These are phyloP conservation scores for Wickerhamomyces rabaulensis DNA, from an alignment of 805 yeast genomes.

Conservation along the genomic window DNA sequence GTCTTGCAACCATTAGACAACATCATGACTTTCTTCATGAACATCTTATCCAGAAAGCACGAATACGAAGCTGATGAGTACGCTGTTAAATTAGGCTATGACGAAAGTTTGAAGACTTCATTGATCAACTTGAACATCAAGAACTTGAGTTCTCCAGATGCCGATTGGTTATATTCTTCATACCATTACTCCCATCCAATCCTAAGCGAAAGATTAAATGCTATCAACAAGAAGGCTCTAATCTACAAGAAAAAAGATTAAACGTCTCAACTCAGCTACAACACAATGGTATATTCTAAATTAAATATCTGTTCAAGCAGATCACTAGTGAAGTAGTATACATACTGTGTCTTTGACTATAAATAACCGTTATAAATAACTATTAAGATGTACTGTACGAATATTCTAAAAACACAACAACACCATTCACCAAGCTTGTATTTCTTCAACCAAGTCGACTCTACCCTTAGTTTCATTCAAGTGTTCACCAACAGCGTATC, in stretches of 20 bases:
- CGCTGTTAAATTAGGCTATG: constrained; percentile 72
- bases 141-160: constrained; percentile 81
- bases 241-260: constrained; percentile 15
- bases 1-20: constrained; percentile 75
- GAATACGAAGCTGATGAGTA: constrained; percentile 93
- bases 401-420: too few relatives aligned
- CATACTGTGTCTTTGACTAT: too few relatives aligned
- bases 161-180: constrained; percentile 84
- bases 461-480: constrained; percentile 29
- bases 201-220: constrained; percentile 79
- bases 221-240: constrained; percentile 42
- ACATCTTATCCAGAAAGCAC: constrained; percentile 72
- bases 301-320: too few relatives aligned
- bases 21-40: constrained; percentile 57
- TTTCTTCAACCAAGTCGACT: constrained; percentile 52
- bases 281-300: not conserved
- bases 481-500: constrained; percentile 36
- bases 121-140: constrained; percentile 73
- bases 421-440: constrained; percentile 58
- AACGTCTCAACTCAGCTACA: not conserved
- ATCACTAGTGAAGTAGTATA: not conserved
- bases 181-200: constrained; percentile 92
- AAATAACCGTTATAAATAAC: too few relatives aligned
- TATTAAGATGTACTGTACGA: too few relatives aligned
- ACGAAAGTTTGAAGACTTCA: constrained; percentile 61